Evolutionary conservation across 2,329 filamentous ascomycete species (phyloP), one percentile per base, ranked within the genome.

Genomic region (Colletotrichum tropicale): DNA sequence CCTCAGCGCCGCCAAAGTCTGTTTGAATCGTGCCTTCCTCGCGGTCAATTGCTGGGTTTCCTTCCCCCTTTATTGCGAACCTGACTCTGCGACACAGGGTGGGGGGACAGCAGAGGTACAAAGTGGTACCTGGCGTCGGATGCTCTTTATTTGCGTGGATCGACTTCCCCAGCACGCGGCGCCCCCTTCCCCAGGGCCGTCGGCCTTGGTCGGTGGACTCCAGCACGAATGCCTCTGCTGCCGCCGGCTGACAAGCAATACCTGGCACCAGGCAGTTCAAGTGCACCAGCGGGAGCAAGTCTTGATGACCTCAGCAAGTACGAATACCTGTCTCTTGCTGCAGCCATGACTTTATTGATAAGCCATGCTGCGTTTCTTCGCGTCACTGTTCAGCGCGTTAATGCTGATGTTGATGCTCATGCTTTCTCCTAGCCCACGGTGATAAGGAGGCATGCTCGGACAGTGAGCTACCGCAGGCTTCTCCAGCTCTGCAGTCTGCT

Each of bases 31-130:
- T 61, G n/a, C 34, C 43, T 34, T 32, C 12, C n/a, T 34, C 56
- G 43, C 58, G 62, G 13, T 28, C 56, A 38, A 28, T 16, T 43
- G 28, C 43, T 36, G 13, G 28, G 21, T 43, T 48, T 30, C 68
- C 60, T 24, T 30, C 18, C 26, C 36, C 52, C 16, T 52, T 55
- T 21, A 30, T 34, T 55, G 10, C 34, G 18, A 55, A 56, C 52
- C 69, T 72, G 69, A 75, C 55, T 73, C 21, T 74, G 70, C 28
- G 64, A 73, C 56, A 66, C 56, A 48, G 12, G 38, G 58, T 68
- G 71, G 60, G 43, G 38, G 66, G 43, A 36, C n/a, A 26, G n/a
- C 58, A 26, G n/a, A 64, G 61, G 32, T 69, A 65, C 70, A n/a
- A 24, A 12, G 7, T 3, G 34, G 43, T 66, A 74, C 73, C 36